Base-by-base conservation (phyloP, 1,284 basidiomycete species). In the Serendipita sp. region DNA sequence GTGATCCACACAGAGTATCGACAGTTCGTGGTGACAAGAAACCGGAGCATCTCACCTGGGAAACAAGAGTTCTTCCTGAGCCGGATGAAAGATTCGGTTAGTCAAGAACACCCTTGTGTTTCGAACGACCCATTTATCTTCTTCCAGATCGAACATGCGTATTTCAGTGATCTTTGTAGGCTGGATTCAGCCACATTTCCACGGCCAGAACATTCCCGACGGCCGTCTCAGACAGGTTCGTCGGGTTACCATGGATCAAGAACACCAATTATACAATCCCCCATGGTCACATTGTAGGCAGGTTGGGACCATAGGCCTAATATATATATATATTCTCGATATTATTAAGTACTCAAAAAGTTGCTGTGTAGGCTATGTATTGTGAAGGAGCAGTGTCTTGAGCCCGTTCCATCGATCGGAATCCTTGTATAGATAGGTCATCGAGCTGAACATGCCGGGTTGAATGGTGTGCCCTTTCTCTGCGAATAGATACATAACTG, bases 401-500 rank as follows among this genome's bases (percentile, higher is more conserved):
- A 90, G 72, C 70, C 79, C 78, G 61, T 76, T 79, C 88, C 88
- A 91, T 26, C 74, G 74, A 65, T 91, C 85, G 10, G 87, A 90
- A 71, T 91, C 88, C 64, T 82, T 81, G 74, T 91, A 91, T 32
- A 91, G 76, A 73, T 91, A 91, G 63, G 72, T 78, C 84, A 90
- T 90, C 22, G 87, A 87, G 74, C 81, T 87, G 78, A 87, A 88
- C 88, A 97, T 91, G 61, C 95, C 94, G 3, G 91, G 88, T 72
- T 99, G 93, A 65, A 99, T 83, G 12, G 84, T 87, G 74, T 97
- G 85, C 53, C 91, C 83, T 35, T 84, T 78, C 72, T 95, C 81
- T 69, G 85, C 79, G 80, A 95, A 98, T 66, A 96, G 77, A 82
- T 89, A 99, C 95, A 99, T 98, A 58, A 96, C 93, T n/a, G 85